A percentile compares a stretch with the other conserved stretches of the same genome.
These are phyloP conservation scores for Atkinsonella texensis DNA, from an alignment of 2,329 filamentous ascomycete species.

Conservation along the genomic window DNA sequence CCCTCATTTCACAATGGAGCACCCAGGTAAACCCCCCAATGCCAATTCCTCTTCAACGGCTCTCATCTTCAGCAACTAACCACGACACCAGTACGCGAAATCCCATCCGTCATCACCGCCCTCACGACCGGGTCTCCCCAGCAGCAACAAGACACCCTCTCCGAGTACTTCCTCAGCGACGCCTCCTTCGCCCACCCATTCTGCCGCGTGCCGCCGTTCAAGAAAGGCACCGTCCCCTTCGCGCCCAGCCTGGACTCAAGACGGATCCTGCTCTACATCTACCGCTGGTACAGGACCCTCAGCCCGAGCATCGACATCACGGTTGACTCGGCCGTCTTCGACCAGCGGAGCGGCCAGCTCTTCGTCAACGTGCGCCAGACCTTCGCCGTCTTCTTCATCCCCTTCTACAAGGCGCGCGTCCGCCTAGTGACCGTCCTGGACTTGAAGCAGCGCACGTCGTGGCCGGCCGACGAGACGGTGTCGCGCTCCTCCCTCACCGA, in stretches of 20 bases:
- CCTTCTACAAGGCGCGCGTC: conserved; percentile 59
- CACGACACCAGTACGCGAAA: conserved; percentile 35
- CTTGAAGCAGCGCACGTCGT: conserved; percentile 35
- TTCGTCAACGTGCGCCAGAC: conserved; percentile 64
- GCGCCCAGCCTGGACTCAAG: conserved; percentile 45
- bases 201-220: conserved; percentile 52
- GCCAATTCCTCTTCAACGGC: neutral
- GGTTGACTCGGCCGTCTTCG: conserved; percentile 55
- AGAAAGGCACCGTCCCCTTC: conserved; percentile 27
- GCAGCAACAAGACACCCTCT: conserved; percentile 52
- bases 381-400: conserved; percentile 67
- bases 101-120: conserved; percentile 51
- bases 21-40: neutral
- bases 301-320: conserved; percentile 59
- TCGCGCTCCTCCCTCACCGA: conserved; percentile 3
- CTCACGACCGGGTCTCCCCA: conserved; percentile 56
- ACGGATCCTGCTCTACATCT: conserved; percentile 55
- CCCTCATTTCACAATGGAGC: neutral
- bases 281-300: conserved; percentile 75
- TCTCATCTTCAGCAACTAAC: neutral
- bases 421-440: conserved; percentile 56
- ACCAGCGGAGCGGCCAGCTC: conserved; percentile 51
- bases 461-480: conserved; percentile 9
- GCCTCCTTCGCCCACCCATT: conserved; percentile 71
- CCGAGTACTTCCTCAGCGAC: conserved; percentile 60